phyloP scores from a whole-genome alignment of 169 alveolate species.

The Babesia gibsoni region DNA sequence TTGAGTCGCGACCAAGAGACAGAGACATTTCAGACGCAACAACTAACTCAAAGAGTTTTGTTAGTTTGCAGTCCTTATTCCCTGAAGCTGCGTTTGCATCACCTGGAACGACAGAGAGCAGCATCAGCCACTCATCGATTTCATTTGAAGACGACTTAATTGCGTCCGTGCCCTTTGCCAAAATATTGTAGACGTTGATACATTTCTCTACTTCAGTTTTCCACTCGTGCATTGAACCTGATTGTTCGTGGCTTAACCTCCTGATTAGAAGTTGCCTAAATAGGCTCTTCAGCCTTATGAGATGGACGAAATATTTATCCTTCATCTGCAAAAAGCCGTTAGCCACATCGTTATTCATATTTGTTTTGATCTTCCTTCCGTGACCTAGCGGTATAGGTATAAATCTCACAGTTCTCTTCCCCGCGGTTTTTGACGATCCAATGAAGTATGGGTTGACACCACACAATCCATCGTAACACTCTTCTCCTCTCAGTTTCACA shows the following conservation, averaged over 20 bases:
- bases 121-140: not conserved
- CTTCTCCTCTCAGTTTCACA: constrained; percentile 48
- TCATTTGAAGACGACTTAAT: not conserved
- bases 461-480: constrained; percentile 65
- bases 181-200: not conserved
- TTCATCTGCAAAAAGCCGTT: constrained; percentile 12
- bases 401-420: constrained; percentile 49
- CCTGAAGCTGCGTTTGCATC: not conserved
- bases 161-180: not conserved
- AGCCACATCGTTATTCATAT: constrained; percentile 15
- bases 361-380: not conserved
- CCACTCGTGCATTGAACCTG: constrained; percentile 11
- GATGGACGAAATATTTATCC: constrained; percentile 33
- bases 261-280: not conserved
- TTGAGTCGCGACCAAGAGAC: not conserved
- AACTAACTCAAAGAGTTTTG: constrained; percentile 2
- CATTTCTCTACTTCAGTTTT: not conserved
- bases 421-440: constrained; percentile 60
- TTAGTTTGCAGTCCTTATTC: not conserved
- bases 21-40: constrained; percentile 14
- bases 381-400: constrained; percentile 20
- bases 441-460: constrained; percentile 39
- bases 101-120: not conserved
- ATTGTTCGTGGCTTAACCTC: not conserved
- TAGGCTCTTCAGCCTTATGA: constrained; percentile 31